Conservation (phyloP, 805 yeast species). For the Candida berthetii region DNA sequence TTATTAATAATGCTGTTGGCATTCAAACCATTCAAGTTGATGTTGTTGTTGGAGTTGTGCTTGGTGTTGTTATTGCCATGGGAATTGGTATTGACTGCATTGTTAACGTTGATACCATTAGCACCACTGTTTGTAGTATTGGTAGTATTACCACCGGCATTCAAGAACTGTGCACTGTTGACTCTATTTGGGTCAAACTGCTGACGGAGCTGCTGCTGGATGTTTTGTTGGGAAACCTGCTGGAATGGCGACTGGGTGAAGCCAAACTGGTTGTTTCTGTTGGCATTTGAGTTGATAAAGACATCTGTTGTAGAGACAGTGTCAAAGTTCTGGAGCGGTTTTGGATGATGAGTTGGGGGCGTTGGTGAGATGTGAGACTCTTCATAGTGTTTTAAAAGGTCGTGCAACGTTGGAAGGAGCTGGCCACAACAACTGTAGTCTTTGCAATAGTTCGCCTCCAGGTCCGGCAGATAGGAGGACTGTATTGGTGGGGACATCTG, state of each 20-base stretch:
- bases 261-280: not conserved
- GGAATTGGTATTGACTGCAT: slow-evolving; percentile 5
- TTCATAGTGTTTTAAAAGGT: slow-evolving; percentile 88
- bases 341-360: slow-evolving; percentile 42
- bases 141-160: not conserved
- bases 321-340: slow-evolving; percentile 63
- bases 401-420: slow-evolving; percentile 87
- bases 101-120: slow-evolving; percentile 4
- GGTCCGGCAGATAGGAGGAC: slow-evolving; percentile 80
- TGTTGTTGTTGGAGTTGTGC: slow-evolving; percentile 11
- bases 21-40: too few relatives aligned
- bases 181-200: slow-evolving; percentile 8
- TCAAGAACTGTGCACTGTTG: slow-evolving; percentile 2
- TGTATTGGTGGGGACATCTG: slow-evolving; percentile 53
- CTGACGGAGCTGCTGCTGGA: slow-evolving; percentile 2
- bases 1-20: too few relatives aligned
- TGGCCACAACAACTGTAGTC: slow-evolving; percentile 97
- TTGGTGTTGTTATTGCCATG: slow-evolving; percentile 1
- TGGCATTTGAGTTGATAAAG: slow-evolving; percentile 42
- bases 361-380: slow-evolving; percentile 81
- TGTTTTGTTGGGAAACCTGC: slow-evolving; percentile 3
- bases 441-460: slow-evolving; percentile 94
- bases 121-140: slow-evolving; percentile 1
- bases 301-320: slow-evolving; percentile 93
- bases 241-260: slow-evolving; percentile 7